phyloP scores from a whole-genome alignment of 352 stramenopile species.

The Phytophthora pluvialis region DNA sequence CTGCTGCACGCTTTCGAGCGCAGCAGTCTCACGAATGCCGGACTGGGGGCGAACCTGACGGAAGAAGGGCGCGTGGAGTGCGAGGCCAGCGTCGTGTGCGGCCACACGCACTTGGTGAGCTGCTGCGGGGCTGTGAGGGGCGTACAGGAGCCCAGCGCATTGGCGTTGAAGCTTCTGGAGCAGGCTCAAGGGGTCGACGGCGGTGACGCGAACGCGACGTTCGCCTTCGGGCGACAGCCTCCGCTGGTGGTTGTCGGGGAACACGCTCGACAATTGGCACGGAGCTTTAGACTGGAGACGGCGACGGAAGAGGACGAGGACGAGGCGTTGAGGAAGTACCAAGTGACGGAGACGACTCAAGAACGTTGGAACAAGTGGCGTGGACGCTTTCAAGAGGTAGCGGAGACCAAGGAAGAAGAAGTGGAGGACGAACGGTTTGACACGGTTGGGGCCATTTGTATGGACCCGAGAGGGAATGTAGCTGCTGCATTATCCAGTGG shows the following conservation, averaged over 20 bases:
- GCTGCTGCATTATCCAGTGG: conserved; percentile 71
- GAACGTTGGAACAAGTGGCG: conserved; percentile 61
- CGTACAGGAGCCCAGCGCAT: conserved; percentile 53
- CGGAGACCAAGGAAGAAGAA: neutral
- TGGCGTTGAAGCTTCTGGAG: conserved; percentile 52
- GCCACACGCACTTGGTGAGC: conserved; percentile 38
- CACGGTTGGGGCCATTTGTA: conserved; percentile 68
- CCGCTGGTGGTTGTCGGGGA: conserved; percentile 67
- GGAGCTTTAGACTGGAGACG: conserved; percentile 46
- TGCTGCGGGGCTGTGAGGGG: conserved; percentile 57
- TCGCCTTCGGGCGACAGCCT: conserved; percentile 53
- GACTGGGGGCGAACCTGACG: conserved; percentile 61
- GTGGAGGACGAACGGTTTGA: conserved; percentile 39
- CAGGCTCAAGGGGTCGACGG: conserved; percentile 13
- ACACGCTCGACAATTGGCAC: conserved; percentile 41
- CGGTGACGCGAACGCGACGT: conserved; percentile 2
- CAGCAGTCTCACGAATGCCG: conserved; percentile 61
- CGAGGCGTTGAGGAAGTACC: conserved; percentile 37
- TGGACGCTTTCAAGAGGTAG: conserved; percentile 28
- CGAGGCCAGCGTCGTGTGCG: conserved; percentile 62
- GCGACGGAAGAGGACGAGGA: conserved; percentile 17
- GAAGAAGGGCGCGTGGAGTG: conserved; percentile 56
- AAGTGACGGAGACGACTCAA: conserved; percentile 43
- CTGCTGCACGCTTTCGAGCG: conserved; percentile 60
- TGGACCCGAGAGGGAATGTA: conserved; percentile 60